Conservation (phyloP, 495 filamentous ascomycete genomes). For the Penicillium riverlandense region DNA sequence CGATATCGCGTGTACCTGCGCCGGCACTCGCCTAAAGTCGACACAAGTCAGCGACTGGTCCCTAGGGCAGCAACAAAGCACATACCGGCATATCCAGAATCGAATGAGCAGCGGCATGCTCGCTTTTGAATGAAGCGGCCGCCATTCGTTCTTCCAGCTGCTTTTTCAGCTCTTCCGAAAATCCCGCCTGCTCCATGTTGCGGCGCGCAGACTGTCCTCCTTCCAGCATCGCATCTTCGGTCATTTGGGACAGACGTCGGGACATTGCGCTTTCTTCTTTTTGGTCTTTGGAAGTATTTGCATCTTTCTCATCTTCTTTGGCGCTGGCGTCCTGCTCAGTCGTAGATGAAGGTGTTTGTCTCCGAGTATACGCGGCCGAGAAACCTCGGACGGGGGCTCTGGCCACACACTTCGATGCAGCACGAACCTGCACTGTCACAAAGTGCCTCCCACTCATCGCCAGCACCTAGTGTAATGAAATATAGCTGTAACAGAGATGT, state of each 20-base stretch:
- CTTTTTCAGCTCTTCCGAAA: constrained; percentile 76
- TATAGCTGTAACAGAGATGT: not conserved
- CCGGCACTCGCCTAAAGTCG: constrained; percentile 50
- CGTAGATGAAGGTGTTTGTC: constrained; percentile 12
- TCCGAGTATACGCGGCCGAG: constrained; percentile 12
- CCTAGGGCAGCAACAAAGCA: not conserved
- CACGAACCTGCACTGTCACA: constrained; percentile 9
- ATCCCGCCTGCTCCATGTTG: constrained; percentile 77
- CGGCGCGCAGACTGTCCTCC: constrained; percentile 64
- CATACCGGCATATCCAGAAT: constrained; percentile 56
- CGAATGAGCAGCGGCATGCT: constrained; percentile 63
- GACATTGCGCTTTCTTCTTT: constrained; percentile 57
- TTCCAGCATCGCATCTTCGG: constrained; percentile 67
- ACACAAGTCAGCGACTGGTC: not conserved
- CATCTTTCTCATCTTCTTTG: constrained; percentile 9
- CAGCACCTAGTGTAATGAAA: not conserved
- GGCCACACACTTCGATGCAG: not conserved
- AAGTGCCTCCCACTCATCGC: constrained; percentile 22
- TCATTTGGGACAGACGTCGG: constrained; percentile 67
- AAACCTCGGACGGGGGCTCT: constrained; percentile 14
- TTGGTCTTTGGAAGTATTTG: constrained; percentile 7
- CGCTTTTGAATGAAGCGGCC: constrained; percentile 59
- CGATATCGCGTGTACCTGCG: constrained; percentile 63
- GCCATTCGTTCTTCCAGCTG: constrained; percentile 68
- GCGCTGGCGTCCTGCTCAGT: not conserved